These are phyloP conservation scores for Extremus antarcticus DNA, from an alignment of 495 filamentous ascomycete species.

Conservation along the genomic window DNA sequence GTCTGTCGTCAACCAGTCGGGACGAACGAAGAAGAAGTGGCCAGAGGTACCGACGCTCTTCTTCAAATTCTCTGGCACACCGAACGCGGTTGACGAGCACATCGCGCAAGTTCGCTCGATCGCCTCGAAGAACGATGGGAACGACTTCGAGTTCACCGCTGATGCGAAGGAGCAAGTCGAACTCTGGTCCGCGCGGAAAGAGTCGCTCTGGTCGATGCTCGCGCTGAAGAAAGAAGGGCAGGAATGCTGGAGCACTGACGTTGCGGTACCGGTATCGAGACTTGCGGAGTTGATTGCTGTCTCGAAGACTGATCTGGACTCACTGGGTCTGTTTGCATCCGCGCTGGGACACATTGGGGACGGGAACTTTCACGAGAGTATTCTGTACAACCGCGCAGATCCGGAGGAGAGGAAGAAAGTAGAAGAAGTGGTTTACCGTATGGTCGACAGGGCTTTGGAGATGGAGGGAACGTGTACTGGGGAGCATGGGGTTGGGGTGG, in stretches of 20 bases:
- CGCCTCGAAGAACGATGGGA: slow-evolving; percentile 48
- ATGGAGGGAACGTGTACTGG: slow-evolving; percentile 85
- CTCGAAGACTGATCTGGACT: slow-evolving; percentile 80
- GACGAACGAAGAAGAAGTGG: slow-evolving; percentile 57
- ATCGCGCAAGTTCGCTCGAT: slow-evolving; percentile 55
- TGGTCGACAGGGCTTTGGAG: slow-evolving; percentile 76
- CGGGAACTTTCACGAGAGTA: slow-evolving; percentile 80
- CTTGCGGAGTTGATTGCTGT: slow-evolving; percentile 84
- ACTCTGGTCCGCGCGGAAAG: slow-evolving; percentile 68
- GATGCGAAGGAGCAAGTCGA: slow-evolving; percentile 55
- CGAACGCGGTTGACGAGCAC: slow-evolving; percentile 55
- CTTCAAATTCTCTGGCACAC: slow-evolving; percentile 74
- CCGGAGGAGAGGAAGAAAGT: slow-evolving; percentile 59
- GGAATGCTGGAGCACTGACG: slow-evolving; percentile 68
- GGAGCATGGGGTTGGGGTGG: slow-evolving; percentile 81
- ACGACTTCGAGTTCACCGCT: slow-evolving; percentile 64
- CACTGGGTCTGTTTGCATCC: slow-evolving; percentile 71
- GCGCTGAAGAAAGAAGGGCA: slow-evolving; percentile 51
- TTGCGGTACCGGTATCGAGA: slow-evolving; percentile 76
- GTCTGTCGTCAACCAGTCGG: slow-evolving; percentile 62
- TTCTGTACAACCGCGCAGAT: slow-evolving; percentile 66
- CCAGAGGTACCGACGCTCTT: slow-evolving; percentile 70
- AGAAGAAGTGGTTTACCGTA: slow-evolving; percentile 69
- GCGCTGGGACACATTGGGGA: slow-evolving; percentile 71
- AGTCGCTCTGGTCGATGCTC: slow-evolving; percentile 71